phyloP scores from a whole-genome alignment of 2,329 filamentous ascomycete genomes.

The Colletotrichum costaricense region DNA sequence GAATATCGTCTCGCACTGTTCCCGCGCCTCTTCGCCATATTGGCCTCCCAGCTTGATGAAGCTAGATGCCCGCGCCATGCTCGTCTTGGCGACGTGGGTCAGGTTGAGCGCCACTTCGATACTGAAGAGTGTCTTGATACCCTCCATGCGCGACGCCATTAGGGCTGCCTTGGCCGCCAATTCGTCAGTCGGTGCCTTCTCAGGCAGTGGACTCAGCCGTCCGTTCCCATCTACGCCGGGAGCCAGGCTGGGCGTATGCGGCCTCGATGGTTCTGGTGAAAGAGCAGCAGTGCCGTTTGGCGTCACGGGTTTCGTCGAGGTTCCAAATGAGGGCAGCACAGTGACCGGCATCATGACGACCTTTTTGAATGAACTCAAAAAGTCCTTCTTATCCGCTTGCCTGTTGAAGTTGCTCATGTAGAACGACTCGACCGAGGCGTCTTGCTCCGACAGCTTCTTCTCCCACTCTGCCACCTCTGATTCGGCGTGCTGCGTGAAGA shows the following conservation, averaged over 20 bases:
- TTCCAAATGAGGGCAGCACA: constrained; percentile 76
- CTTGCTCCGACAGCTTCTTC: constrained; percentile 89
- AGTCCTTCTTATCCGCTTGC: constrained; percentile 96
- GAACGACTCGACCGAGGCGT: constrained; percentile 90
- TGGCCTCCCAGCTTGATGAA: constrained; percentile 86
- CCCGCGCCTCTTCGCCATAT: constrained; percentile 82
- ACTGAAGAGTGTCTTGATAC: constrained; percentile 94
- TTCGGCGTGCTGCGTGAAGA: constrained; percentile 82
- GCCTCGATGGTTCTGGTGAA: constrained; percentile 56
- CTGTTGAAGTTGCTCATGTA: constrained; percentile 96
- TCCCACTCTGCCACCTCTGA: constrained; percentile 87
- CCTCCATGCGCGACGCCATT: constrained; percentile 94
- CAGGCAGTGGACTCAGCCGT: constrained; percentile 57
- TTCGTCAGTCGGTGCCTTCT: constrained; percentile 86
- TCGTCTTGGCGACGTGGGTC: constrained; percentile 88
- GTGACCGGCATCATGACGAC: constrained; percentile 99
- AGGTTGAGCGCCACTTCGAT: constrained; percentile 93
- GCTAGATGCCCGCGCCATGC: constrained; percentile 84
- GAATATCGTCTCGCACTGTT: constrained; percentile 92
- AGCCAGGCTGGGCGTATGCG: constrained; percentile 60
- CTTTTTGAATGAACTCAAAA: constrained; percentile 95
- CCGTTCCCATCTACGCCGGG: constrained; percentile 51
- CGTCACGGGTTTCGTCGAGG: constrained; percentile 37
- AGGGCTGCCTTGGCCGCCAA: constrained; percentile 97
- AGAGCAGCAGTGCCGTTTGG: constrained; percentile 45